Evolutionary conservation across 2,329 filamentous ascomycete genomes (phyloP).

Genomic region (Waltergamsia citrina): DNA sequence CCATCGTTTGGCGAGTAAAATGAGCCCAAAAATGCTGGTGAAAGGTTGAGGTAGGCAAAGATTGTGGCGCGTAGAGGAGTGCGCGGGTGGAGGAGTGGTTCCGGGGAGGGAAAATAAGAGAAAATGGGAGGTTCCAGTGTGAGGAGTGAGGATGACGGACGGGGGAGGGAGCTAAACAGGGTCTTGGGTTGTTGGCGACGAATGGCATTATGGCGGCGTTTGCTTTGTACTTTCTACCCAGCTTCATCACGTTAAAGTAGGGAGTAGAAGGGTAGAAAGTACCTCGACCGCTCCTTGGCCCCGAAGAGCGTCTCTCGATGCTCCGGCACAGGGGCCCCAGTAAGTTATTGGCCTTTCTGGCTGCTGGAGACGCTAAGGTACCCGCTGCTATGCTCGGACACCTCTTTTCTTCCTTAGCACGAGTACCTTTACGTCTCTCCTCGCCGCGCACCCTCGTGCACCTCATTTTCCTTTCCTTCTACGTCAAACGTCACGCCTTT

Average conservation of each 20-base stretch:
- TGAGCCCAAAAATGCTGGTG: conserved; percentile 54
- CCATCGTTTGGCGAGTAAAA: conserved; percentile 36
- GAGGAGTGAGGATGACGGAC: conserved; percentile 1
- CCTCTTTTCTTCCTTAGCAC: too few species aligned
- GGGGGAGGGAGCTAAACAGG: conserved; percentile 1
- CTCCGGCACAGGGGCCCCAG: conserved; percentile 1
- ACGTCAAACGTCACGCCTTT: conserved; percentile 3
- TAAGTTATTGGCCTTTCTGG: conserved; percentile 1
- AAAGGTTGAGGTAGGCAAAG: conserved; percentile 18
- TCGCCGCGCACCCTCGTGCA: conserved; percentile 1
- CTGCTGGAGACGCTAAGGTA: too few species aligned
- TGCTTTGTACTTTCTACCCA: too few species aligned
- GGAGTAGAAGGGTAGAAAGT: too few species aligned
- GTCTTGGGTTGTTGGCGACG: background rate
- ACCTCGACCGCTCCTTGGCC: too few species aligned
- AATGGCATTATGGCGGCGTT: background rate
- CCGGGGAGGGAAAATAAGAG: conserved; percentile 1
- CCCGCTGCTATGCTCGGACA: too few species aligned
- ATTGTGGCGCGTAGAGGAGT: conserved; percentile 20
- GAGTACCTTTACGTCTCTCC: too few species aligned
- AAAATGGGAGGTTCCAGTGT: background rate
- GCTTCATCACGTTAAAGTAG: too few species aligned
- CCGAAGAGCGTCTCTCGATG: background rate
- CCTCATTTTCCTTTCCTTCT: conserved; percentile 3
- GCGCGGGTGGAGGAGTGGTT: conserved; percentile 17